These are phyloP conservation scores for Aspergillus sojae DNA, from an alignment of 2,329 filamentous ascomycete genomes.

Conservation along the genomic window DNA sequence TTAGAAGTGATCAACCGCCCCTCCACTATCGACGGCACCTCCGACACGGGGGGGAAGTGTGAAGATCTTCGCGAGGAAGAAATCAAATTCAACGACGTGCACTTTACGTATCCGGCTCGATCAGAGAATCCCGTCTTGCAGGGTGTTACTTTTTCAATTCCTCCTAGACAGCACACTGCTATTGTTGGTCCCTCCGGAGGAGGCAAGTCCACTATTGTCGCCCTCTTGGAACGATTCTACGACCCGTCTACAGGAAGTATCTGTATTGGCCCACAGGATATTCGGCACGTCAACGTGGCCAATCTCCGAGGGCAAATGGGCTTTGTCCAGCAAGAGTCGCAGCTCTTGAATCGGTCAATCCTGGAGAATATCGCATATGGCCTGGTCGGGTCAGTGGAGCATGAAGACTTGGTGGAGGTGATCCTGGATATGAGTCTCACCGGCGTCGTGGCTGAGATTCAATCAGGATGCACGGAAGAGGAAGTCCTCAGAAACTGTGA, in stretches of 20 bases:
- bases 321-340: conserved; percentile 56
- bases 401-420: conserved; percentile 26
- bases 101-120: conserved; percentile 41
- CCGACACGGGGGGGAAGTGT: conserved; percentile 26
- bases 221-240: conserved; percentile 41
- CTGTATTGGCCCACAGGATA: conserved; percentile 30
- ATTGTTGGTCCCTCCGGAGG: conserved; percentile 56
- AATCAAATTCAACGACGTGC: conserved; percentile 38
- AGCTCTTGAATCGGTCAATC: conserved; percentile 54
- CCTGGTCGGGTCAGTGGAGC: conserved; percentile 42
- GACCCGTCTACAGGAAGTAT: conserved; percentile 37
- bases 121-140: conserved; percentile 38
- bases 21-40: conserved; percentile 50
- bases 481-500: conserved; percentile 26
- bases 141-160: conserved; percentile 35
- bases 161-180: conserved; percentile 41
- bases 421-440: conserved; percentile 31
- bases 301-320: conserved; percentile 39
- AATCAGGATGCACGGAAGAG: conserved; percentile 25
- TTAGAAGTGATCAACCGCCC: conserved; percentile 58
- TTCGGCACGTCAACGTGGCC: conserved; percentile 36
- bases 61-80: conserved; percentile 24
- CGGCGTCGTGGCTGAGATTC: conserved; percentile 27
- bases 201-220: conserved; percentile 54
- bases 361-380: conserved; percentile 58